Conservation (phyloP, 768 basidiomycete species). For the Russula foetens region DNA sequence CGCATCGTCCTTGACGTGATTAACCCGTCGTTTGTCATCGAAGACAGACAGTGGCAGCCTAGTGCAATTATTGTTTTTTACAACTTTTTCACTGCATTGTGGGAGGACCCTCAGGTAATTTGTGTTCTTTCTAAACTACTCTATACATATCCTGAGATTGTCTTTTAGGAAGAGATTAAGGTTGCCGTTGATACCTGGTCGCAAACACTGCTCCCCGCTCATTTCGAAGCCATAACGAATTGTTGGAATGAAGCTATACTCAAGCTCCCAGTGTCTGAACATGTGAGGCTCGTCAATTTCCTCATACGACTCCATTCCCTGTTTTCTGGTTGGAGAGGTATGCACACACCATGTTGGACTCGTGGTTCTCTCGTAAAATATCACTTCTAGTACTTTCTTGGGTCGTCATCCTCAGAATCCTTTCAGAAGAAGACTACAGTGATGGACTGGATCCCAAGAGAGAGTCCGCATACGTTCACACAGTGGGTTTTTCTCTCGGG, state of each 20-base stretch:
- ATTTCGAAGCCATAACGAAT: constrained; percentile 53
- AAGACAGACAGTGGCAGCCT: constrained; percentile 61
- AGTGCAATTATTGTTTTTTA: constrained; percentile 52
- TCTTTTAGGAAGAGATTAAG: constrained; percentile 57
- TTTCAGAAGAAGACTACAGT: constrained; percentile 47
- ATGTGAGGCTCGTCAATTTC: constrained; percentile 51
- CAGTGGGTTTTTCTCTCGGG: constrained; percentile 28
- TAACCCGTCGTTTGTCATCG: constrained; percentile 50
- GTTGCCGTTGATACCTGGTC: constrained; percentile 49
- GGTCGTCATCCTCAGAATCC: constrained; percentile 49
- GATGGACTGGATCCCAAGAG: constrained; percentile 32
- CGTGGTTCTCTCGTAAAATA: neutral
- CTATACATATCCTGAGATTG: neutral
- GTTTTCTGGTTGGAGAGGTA: constrained; percentile 62
- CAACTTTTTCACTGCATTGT: constrained; percentile 51
- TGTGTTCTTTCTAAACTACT: neutral
- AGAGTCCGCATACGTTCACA: constrained; percentile 34
- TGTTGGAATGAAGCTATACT: constrained; percentile 61
- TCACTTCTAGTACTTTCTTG: constrained; percentile 49
- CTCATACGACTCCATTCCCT: constrained; percentile 59
- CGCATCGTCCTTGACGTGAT: constrained; percentile 59
- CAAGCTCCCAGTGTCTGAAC: constrained; percentile 48
- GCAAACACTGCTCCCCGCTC: constrained; percentile 53
- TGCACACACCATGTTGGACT: constrained; percentile 1
- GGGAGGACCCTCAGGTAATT: constrained; percentile 54